Base-by-base conservation (phyloP, 2,329 filamentous ascomycete genomes). In the Diplodia scrobiculata region DNA sequence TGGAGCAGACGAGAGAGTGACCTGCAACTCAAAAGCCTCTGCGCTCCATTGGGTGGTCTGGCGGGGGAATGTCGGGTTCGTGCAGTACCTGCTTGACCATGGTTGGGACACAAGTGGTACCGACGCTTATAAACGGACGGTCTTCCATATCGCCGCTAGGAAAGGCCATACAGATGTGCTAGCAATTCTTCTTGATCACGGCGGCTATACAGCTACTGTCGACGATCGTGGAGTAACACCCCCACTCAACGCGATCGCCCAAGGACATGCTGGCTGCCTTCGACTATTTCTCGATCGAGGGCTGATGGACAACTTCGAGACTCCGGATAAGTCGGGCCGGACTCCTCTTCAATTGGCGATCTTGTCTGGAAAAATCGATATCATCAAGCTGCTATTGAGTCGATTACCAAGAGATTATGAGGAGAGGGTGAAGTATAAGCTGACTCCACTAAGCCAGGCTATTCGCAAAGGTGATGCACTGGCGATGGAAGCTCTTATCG, bases 291-390 rank as follows among this genome's bases (percentile, higher is more conserved):
- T 51, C 0, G 48, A 51, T 17, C 48, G 25, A 29, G 48, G 25
- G 2, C 21, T 29, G 5, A 17, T 25, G 1, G 25, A 17, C 11
- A 1, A 17, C 4, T 25, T 51, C 21, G 10, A 51, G 0, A 17
- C 1, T 51, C 25, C 0, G 5, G 2, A 51, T 29, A 1, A 4
- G 3, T 0, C 5, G 0, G 48, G 48, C 5, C 0, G 0, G 2
- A 29, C 3, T 2, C 48, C 48, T 10, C 48, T 51, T 13, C 21
- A 25, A 0, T 1, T 2, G 1, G 25, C 25, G 1, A 10, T 21
- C 2, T 5, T 13, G 1, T 9, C 2, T 17, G 48, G 21, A 27
- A 10, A 17, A 1, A 7, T 27, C 4, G 25, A 27, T 1, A 25
- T 27, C 1, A 0, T n/a, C 14, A 27, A 51, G 21, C 13, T n/a